phyloP scores from a whole-genome alignment of 768 basidiomycete genomes.

The Dacryopinax primogenitus region DNA sequence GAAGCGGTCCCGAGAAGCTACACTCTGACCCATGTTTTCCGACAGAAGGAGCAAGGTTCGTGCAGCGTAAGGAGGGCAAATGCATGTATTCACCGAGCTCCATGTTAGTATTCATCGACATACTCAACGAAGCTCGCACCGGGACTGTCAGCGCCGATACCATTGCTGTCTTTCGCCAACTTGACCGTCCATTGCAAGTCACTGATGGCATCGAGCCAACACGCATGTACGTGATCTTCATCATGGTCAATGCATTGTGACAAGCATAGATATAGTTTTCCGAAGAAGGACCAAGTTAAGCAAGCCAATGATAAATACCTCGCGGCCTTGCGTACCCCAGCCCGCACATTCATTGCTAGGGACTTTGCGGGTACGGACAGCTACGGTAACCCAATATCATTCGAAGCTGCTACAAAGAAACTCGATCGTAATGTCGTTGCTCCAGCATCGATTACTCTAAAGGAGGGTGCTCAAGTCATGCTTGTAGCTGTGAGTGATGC shows the following conservation, averaged over 20 bases:
- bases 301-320: background rate
- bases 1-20: conserved; percentile 30
- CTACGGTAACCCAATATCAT: background rate
- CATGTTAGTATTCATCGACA: conserved; percentile 31
- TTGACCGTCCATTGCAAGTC: conserved; percentile 49
- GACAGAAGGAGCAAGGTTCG: conserved; percentile 35
- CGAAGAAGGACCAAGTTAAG: background rate
- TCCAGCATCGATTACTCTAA: background rate
- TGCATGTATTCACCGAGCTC: background rate
- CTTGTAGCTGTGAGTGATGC: background rate
- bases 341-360: background rate
- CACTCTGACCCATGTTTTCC: conserved; percentile 35
- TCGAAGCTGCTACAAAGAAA: background rate
- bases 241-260: background rate
- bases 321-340: background rate
- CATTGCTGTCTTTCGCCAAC: conserved; percentile 38
- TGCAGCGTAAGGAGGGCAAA: too few relatives aligned
- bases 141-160: conserved; percentile 30
- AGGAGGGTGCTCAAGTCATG: background rate
- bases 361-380: background rate
- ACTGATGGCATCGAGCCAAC: conserved; percentile 57
- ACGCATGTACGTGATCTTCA: background rate
- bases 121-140: conserved; percentile 38
- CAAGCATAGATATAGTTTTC: background rate
- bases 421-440: background rate